Percentiles rank a stretch among this genome's conserved stretches.
Evolutionary conservation across 306 rosid species (phyloP).

Genomic region (Castanopsis chinensis): DNA sequence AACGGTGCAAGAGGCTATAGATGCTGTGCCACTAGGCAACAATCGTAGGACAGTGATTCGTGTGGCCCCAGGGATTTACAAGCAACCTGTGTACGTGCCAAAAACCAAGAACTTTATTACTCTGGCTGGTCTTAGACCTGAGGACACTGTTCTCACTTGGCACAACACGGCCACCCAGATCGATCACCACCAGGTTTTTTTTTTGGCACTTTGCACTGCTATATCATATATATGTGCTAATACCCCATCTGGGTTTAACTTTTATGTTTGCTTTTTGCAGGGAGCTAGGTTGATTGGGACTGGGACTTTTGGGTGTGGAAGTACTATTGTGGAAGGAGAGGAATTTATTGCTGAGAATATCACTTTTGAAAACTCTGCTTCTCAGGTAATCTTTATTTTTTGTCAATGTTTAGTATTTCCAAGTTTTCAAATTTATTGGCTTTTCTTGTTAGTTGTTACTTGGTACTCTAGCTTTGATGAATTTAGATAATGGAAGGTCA

Average conservation of each 20-base stretch:
- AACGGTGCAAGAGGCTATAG: conserved; percentile 85
- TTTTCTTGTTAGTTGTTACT: conserved; percentile 7
- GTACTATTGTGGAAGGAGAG: conserved; percentile 80
- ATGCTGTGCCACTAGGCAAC: conserved; percentile 76
- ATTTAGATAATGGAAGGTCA: conserved; percentile 1
- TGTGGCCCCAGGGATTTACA: conserved; percentile 71
- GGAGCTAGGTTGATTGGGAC: conserved; percentile 62
- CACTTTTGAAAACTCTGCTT: conserved; percentile 84
- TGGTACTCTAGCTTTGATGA: conserved; percentile 8
- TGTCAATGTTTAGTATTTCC: background rate
- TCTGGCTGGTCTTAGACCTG: conserved; percentile 53
- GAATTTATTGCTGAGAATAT: conserved; percentile 92
- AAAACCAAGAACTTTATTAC: conserved; percentile 88
- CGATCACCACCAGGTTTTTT: conserved; percentile 63
- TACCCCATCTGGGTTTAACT: conserved; percentile 15
- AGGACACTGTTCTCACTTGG: conserved; percentile 75
- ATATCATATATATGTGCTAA: background rate
- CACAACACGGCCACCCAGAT: conserved; percentile 77
- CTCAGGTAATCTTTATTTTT: conserved; percentile 48
- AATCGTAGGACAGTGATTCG: conserved; percentile 65
- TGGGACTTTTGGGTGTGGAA: conserved; percentile 94
- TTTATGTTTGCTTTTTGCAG: conserved; percentile 35
- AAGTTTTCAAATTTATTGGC: background rate
- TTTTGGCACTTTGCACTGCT: background rate
- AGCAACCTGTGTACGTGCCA: conserved; percentile 74